Base-by-base conservation (phyloP, 208 protist species). In the Leishmania mexicana region DNA sequence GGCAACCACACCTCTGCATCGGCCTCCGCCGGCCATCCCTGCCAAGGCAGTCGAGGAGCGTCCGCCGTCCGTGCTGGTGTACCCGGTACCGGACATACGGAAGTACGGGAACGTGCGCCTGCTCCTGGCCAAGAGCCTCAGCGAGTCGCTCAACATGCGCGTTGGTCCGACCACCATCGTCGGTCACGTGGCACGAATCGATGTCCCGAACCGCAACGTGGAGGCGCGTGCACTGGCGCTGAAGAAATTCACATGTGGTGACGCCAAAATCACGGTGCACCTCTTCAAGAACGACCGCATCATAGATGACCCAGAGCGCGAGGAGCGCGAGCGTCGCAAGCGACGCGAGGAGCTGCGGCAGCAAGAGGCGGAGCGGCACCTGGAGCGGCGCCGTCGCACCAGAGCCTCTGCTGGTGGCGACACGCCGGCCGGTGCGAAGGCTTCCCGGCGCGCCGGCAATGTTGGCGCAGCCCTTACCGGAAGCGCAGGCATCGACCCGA, bases 231-330 rank as follows among this genome's bases (percentile, higher is more conserved):
- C 93, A n/a, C 72, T 98, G 42, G 82, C 84, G 57, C 60, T 96
- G 58, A 92, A 96, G 79, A 83, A 81, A 17, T 98, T 98, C 83
- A 89, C 54, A 8, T 98, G 96, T 84, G 78, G 90, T 3, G 94
- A 91, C 24, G 83, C 89, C 67, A 94, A 91, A 76, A 73, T 79
- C 60, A 85, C 78, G 11, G 88, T 97, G 8, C 89, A 92, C 81
- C 88, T 98, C 58, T 93, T 97, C 76, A 94, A 93, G 79, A 98
- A 98, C 81, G 93, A 98, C 81, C 92, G 94, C 67, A 95, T 98
- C 75, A 89, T 97, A 65, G 94, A 96, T 80, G 89, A 95, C 83
- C 89, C 89, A 13, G 71, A 67, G 3, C 65, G 72, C 13, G 53
- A 85, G 78, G 24, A 67, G 64, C 79, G 78, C 19, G 80, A 83